Evolutionary conservation across 2,329 filamentous ascomycete species (phyloP).

Genomic region (Pyrenophora teres): DNA sequence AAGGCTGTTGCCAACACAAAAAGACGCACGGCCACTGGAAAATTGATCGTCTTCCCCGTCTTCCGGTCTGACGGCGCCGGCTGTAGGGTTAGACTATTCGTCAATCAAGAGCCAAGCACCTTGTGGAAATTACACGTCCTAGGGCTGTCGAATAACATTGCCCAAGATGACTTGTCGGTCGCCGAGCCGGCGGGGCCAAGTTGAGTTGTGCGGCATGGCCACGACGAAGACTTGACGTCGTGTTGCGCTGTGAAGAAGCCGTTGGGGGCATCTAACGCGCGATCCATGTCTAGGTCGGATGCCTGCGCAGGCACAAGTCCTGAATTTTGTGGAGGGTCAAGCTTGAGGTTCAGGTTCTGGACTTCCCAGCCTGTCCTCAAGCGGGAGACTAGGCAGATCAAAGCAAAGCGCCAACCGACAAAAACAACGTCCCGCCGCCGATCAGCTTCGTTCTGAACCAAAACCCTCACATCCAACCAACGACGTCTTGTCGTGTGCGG

Average conservation of each 20-base stretch:
- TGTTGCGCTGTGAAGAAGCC: conserved; percentile 7
- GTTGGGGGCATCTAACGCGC: conserved; percentile 15
- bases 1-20: conserved; percentile 16
- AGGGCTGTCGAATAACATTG: conserved; percentile 15
- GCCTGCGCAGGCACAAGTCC: conserved; percentile 19
- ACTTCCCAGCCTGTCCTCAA: conserved; percentile 9
- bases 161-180: conserved; percentile 9
- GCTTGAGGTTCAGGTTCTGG: conserved; percentile 17
- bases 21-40: conserved; percentile 24
- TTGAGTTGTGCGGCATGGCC: conserved; percentile 19
- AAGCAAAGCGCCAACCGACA: conserved; percentile 12
- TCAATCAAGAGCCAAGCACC: conserved; percentile 16
- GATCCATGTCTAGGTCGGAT: conserved; percentile 15
- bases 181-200: conserved; percentile 22
- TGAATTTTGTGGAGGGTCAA: conserved; percentile 7
- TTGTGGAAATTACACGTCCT: conserved; percentile 25
- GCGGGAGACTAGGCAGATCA: conserved; percentile 4
- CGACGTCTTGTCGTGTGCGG: not conserved
- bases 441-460: conserved; percentile 9
- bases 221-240: conserved; percentile 13
- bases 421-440: conserved; percentile 16
- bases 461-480: conserved; percentile 6
- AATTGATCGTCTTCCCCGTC: conserved; percentile 15
- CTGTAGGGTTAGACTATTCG: conserved; percentile 15
- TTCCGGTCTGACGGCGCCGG: conserved; percentile 18